These are phyloP conservation scores for Alloteropsis semialata DNA, from an alignment of 176 grass and related monocot species.

Conservation along the genomic window DNA sequence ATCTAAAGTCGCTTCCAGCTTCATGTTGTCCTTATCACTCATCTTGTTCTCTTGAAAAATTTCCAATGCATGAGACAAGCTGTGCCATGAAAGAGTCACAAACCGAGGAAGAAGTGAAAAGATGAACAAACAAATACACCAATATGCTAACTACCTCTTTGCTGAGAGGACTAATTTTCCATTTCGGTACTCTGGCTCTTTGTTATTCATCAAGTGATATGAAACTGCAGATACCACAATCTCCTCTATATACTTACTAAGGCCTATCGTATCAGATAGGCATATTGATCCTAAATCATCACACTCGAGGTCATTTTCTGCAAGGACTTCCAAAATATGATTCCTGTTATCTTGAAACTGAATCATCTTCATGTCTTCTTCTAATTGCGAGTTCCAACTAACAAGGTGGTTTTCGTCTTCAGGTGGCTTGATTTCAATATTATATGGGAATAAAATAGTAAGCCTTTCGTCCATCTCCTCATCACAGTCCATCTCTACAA, in stretches of 20 bases:
- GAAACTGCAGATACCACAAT: slow-evolving; percentile 81
- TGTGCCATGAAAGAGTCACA: slow-evolving; percentile 37
- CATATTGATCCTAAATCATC: slow-evolving; percentile 76
- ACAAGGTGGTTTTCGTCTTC: slow-evolving; percentile 69
- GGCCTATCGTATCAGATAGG: slow-evolving; percentile 62
- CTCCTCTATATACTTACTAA: slow-evolving; percentile 73
- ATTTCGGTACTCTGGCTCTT: slow-evolving; percentile 68
- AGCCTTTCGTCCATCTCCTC: slow-evolving; percentile 63
- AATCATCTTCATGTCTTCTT: slow-evolving; percentile 94
- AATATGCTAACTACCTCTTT: slow-evolving; percentile 53
- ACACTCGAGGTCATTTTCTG: slow-evolving; percentile 82
- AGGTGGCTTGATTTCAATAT: slow-evolving; percentile 71
- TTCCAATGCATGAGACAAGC: slow-evolving; percentile 67
- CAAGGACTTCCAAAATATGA: slow-evolving; percentile 73
- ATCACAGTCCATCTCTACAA: slow-evolving; percentile 51
- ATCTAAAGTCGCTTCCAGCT: slow-evolving; percentile 37
- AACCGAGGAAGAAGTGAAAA: slow-evolving; percentile 11
- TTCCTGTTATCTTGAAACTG: slow-evolving; percentile 82
- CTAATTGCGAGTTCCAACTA: slow-evolving; percentile 83
- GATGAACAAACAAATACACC: neutral
- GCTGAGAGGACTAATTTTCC: slow-evolving; percentile 74
- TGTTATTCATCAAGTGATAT: slow-evolving; percentile 85
- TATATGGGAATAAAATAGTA: slow-evolving; percentile 61
- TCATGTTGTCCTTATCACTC: slow-evolving; percentile 48
- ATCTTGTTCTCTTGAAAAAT: slow-evolving; percentile 81